Evolutionary conservation across 495 filamentous ascomycete species (phyloP), one percentile per base, ranked within the genome.

Genomic region (Pseudevernia furfuracea): DNA sequence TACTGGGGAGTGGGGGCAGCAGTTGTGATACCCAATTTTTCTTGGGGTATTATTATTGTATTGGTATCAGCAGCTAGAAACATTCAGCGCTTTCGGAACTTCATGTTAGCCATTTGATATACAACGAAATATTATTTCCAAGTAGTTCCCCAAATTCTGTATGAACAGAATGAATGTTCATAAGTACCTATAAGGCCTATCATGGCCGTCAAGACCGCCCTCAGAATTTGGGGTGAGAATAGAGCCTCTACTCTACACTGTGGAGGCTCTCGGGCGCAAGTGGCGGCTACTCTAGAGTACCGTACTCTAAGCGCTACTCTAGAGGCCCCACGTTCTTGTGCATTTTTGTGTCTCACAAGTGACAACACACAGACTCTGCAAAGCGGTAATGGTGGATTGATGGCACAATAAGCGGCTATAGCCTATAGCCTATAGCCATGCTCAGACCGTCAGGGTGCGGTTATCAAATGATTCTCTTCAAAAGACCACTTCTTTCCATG

Each of bases 241-340:
- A 17, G 52, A 23, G 36, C n/a, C n/a, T n/a, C n/a, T n/a, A n/a
- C n/a, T n/a, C n/a, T n/a, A n/a, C n/a, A n/a, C n/a, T n/a, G n/a
- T n/a, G n/a, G n/a, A n/a, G n/a, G n/a, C n/a, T n/a, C n/a, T n/a
- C n/a, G n/a, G n/a, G 59, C 53, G 53, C 53, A 57, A 57, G 53
- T 57, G 59, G 59, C 59, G 59, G 59, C 59, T 61, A 61, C 59
- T n/a, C n/a, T n/a, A n/a, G n/a, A n/a, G n/a, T n/a, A n/a, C n/a
- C n/a, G n/a, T n/a, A n/a, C n/a, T n/a, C n/a, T n/a, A n/a, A n/a
- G n/a, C n/a, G n/a, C n/a, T n/a, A n/a, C n/a, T n/a, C 25, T 61
- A 61, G 59, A 61, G 39, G n/a, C 41, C 41, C 56, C 56, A 58
- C 56, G 56, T 58, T 58, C 19, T 36, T 34, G 2, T 58, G n/a